A percentile compares a stretch with the other conserved stretches of the same genome.
Evolutionary conservation across 768 basidiomycete species (phyloP).

Genomic region (Xerocomus potaroensis): DNA sequence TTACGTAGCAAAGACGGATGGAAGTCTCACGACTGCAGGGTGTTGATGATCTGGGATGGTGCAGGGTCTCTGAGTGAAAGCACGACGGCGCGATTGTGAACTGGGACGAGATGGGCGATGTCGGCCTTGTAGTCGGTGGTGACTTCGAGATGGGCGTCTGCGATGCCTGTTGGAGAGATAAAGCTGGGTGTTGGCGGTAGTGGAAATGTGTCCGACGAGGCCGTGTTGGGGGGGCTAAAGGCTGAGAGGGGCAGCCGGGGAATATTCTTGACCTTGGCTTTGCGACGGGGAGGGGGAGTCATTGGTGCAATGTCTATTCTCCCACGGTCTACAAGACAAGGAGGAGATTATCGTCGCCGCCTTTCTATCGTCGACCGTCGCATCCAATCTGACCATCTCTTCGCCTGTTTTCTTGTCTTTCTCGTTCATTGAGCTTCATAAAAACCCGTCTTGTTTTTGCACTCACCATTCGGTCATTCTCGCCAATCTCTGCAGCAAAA

Average conservation of each 20-base stretch:
- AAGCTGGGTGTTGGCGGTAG: constrained; percentile 64
- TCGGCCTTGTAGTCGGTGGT: constrained; percentile 34
- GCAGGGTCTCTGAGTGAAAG: constrained; percentile 41
- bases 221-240: constrained; percentile 67
- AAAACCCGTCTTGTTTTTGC: neutral
- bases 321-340: no score
- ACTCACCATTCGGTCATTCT: constrained; percentile 24
- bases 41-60: constrained; percentile 38
- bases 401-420: constrained; percentile 22
- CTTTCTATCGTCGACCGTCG: constrained; percentile 12
- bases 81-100: constrained; percentile 61
- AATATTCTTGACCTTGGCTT: constrained; percentile 58
- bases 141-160: constrained; percentile 65
- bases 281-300: constrained; percentile 43
- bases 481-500: constrained; percentile 42
- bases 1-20: neutral
- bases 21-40: constrained; percentile 37
- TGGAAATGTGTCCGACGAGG: constrained; percentile 63
- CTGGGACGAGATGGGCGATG: constrained; percentile 35
- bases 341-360: no score
- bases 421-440: constrained; percentile 9
- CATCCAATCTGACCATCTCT: constrained; percentile 30
- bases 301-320: neutral
- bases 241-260: constrained; percentile 74
- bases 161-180: constrained; percentile 56